These are phyloP conservation scores for Fusarium mundagurra DNA, from an alignment of 2,329 filamentous ascomycete genomes.

Conservation along the genomic window DNA sequence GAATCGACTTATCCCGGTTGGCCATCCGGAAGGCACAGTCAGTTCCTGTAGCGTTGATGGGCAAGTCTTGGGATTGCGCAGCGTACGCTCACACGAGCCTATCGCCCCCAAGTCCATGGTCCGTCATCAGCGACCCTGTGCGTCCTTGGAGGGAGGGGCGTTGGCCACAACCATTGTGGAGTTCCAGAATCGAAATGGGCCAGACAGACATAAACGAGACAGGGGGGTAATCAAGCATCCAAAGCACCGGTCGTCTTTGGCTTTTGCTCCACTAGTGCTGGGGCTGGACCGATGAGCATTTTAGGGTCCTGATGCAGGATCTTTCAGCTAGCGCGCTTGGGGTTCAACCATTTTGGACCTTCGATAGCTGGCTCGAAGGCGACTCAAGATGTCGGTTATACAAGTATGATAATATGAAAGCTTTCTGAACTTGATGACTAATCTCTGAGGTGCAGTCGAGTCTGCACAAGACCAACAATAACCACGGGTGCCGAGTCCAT, in stretches of 20 bases:
- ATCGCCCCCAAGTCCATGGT: constrained; percentile 33
- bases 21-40: constrained; percentile 33
- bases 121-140: constrained; percentile 35
- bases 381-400: neutral
- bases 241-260: constrained; percentile 19
- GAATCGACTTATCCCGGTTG: constrained; percentile 39
- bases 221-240: constrained; percentile 18
- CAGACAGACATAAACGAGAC: constrained; percentile 21
- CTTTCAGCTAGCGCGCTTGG: constrained; percentile 32
- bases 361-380: neutral
- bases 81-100: constrained; percentile 11
- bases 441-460: neutral
- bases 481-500: constrained; percentile 14
- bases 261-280: constrained; percentile 26
- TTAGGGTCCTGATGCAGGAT: constrained; percentile 24
- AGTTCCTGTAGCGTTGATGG: constrained; percentile 24
- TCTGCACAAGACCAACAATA: neutral
- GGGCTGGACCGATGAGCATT: constrained; percentile 26
- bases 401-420: neutral
- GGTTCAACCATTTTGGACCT: constrained; percentile 1
- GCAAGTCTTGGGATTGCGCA: constrained; percentile 34
- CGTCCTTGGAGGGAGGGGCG: constrained; percentile 33
- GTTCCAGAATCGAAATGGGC: constrained; percentile 31
- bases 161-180: constrained; percentile 35
- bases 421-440: neutral